These are phyloP conservation scores for Zostera marina DNA, from an alignment of 116 monocot species.

Conservation along the genomic window DNA sequence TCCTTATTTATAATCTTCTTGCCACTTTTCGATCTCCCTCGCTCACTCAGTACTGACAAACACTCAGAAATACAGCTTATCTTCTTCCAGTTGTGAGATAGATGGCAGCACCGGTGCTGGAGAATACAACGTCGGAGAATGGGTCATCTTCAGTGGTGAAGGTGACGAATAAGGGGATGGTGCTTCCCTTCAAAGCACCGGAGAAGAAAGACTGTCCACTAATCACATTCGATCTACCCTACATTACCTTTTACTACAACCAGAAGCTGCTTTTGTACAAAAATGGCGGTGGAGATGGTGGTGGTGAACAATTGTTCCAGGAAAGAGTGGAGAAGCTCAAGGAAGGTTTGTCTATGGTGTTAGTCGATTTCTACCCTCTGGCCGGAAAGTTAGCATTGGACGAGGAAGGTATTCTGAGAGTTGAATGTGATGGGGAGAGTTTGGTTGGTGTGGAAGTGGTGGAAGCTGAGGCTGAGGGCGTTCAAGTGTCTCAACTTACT, in stretches of 20 bases:
- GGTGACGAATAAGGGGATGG: constrained; percentile 7
- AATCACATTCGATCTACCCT: constrained; percentile 75
- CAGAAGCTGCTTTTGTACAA: constrained; percentile 87
- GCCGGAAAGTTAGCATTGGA: constrained; percentile 57
- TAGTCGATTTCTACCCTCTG: constrained; percentile 53
- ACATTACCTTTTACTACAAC: constrained; percentile 99
- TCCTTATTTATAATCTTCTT: too few relatives aligned
- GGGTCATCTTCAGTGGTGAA: background rate
- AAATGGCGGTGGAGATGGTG: constrained; percentile 11
- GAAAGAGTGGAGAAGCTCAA: constrained; percentile 38
- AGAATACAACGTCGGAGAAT: too few relatives aligned
- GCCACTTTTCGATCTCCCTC: too few relatives aligned
- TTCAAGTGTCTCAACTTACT: constrained; percentile 40
- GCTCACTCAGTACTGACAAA: too few relatives aligned
- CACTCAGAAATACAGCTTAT: too few relatives aligned
- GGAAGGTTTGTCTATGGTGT: constrained; percentile 33
- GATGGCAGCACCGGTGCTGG: too few relatives aligned
- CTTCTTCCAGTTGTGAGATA: too few relatives aligned
- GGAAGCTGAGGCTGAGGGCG: constrained; percentile 41
- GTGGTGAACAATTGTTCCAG: too few relatives aligned
- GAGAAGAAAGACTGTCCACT: constrained; percentile 22
- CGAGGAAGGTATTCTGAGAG: constrained; percentile 40
- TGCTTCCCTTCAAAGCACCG: constrained; percentile 3
- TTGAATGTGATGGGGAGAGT: constrained; percentile 42
- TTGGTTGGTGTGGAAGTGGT: constrained; percentile 50